These are phyloP conservation scores for Keqinozyma sinolaborantium DNA, from an alignment of 1,139 yeast genomes.

Conservation along the genomic window DNA sequence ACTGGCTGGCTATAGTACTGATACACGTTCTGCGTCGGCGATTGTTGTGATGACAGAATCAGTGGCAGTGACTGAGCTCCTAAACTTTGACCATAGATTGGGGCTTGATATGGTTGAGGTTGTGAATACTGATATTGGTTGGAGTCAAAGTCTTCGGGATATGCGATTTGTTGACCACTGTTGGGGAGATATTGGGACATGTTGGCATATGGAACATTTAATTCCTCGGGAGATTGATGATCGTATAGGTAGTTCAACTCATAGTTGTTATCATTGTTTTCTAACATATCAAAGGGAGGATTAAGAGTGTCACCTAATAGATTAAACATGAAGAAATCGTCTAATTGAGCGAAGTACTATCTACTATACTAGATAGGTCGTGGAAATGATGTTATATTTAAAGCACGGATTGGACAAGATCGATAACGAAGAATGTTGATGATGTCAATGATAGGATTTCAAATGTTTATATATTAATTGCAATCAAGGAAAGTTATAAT, in stretches of 20 bases:
- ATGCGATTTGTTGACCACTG: not conserved
- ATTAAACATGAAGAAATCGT: constrained; percentile 10
- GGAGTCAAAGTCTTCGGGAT: not conserved
- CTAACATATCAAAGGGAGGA: constrained; percentile 12
- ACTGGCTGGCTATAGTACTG: not conserved
- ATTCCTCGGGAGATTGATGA: constrained; percentile 7
- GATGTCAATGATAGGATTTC: not conserved
- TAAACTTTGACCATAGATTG: not conserved
- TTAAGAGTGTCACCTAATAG: constrained; percentile 10
- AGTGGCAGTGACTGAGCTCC: not conserved
- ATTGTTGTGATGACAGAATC: not conserved
- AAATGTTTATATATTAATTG: not conserved
- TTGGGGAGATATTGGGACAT: not conserved
- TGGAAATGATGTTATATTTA: too few species aligned
- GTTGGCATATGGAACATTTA: constrained; percentile 2
- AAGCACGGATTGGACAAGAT: too few species aligned
- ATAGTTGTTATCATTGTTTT: constrained; percentile 8
- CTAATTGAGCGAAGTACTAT: too few species aligned
- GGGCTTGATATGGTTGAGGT: not conserved
- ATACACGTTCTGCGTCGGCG: not conserved
- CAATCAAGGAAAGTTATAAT: not conserved
- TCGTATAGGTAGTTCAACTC: constrained; percentile 6
- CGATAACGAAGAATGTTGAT: not conserved
- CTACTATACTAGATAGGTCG: too few species aligned
- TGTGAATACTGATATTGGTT: constrained; percentile 1